A percentile compares a stretch with the other conserved stretches of the same genome.
phyloP scores from a whole-genome alignment of 345 rosid genomes.

The Eucalyptus cloeziana region DNA sequence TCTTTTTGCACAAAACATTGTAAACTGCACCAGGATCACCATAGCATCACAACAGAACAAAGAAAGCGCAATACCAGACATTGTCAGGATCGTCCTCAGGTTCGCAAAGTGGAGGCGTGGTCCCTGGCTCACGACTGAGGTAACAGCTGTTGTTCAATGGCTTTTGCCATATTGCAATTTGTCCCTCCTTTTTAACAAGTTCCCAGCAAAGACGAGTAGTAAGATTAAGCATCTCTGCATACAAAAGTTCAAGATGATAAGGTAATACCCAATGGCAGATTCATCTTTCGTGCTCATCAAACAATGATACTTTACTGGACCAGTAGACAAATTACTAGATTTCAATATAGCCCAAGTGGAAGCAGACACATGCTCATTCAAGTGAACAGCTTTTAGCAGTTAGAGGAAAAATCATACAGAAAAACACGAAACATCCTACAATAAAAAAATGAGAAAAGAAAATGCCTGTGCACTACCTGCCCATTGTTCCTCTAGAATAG shows the following conservation, averaged over 20 bases:
- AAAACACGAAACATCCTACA: not conserved
- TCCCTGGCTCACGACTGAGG: slow-evolving; percentile 56
- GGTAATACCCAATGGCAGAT: not conserved
- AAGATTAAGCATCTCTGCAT: slow-evolving; percentile 85
- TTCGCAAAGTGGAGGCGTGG: slow-evolving; percentile 61
- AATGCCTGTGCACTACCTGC: slow-evolving; percentile 40
- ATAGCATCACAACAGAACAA: not conserved
- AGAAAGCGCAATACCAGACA: slow-evolving; percentile 49
- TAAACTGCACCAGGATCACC: not conserved
- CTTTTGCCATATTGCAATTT: slow-evolving; percentile 90
- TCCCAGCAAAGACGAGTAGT: slow-evolving; percentile 88
- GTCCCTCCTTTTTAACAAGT: slow-evolving; percentile 91
- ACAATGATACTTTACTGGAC: not conserved
- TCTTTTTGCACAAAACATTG: not conserved
- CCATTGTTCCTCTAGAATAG: slow-evolving; percentile 81
- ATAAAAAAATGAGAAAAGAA: not conserved
- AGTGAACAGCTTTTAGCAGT: not conserved
- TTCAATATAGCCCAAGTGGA: not conserved
- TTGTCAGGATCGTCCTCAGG: slow-evolving; percentile 76
- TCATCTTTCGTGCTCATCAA: not conserved
- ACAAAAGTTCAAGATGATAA: not conserved
- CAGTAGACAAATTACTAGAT: not conserved
- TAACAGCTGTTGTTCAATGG: slow-evolving; percentile 77
- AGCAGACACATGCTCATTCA: not conserved
- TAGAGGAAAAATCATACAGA: not conserved